Percentiles rank a stretch among this genome's conserved stretches.
These are phyloP conservation scores for Globisporangium mamillatum DNA, from an alignment of 352 stramenopile species.

Conservation along the genomic window DNA sequence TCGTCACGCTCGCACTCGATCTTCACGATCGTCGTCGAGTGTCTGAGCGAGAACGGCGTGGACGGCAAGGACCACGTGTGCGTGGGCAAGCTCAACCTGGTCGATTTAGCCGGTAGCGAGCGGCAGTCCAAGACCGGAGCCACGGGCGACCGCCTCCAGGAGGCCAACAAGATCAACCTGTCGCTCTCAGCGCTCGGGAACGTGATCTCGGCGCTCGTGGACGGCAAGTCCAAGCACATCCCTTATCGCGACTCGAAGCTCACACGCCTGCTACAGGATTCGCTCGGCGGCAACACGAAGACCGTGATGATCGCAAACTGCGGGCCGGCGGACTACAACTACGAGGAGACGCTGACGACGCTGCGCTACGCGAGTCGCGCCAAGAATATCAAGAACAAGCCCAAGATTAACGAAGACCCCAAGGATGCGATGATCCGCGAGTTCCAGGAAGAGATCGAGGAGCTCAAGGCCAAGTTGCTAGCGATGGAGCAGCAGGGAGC, in stretches of 20 bases:
- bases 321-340: constrained; percentile 97
- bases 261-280: constrained; percentile 84
- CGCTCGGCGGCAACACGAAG: constrained; percentile 78
- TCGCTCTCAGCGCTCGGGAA: constrained; percentile 73
- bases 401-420: constrained; percentile 98
- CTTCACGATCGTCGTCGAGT: constrained; percentile 95
- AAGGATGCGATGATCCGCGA: constrained; percentile 97
- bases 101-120: constrained; percentile 75
- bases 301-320: constrained; percentile 99
- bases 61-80: constrained; percentile 91
- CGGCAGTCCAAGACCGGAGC: constrained; percentile 75
- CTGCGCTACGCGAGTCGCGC: constrained; percentile 97
- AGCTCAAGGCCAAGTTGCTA: constrained; percentile 66
- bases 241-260: constrained; percentile 91
- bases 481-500: constrained; percentile 49
- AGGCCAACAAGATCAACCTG: constrained; percentile 82
- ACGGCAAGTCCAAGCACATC: constrained; percentile 50
- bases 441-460: constrained; percentile 96
- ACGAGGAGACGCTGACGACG: constrained; percentile 93
- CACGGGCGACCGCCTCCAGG: constrained; percentile 65
- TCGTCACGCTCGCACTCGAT: constrained; percentile 98
- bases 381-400: constrained; percentile 99
- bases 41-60: constrained; percentile 61
- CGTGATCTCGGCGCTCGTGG: constrained; percentile 85
- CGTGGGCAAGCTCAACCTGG: constrained; percentile 96